Evolutionary conservation across 371 early-diverging fungal genomes (phyloP).

Genomic region (Mortierella sp.): DNA sequence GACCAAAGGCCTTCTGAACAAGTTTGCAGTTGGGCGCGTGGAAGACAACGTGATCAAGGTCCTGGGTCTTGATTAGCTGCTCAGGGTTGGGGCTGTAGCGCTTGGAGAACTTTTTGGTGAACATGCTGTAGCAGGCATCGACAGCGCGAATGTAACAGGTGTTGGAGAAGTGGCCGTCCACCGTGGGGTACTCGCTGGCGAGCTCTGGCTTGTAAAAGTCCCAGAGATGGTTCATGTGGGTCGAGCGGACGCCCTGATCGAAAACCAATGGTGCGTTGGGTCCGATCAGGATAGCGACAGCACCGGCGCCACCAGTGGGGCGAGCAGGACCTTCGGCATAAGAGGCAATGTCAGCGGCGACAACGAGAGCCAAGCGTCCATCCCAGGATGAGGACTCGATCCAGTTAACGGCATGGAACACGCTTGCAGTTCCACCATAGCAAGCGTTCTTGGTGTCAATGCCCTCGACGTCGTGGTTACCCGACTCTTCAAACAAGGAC

Average conservation of each 20-base stretch:
- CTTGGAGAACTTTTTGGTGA: conserved; percentile 77
- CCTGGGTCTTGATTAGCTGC: conserved; percentile 60
- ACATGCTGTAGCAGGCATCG: conserved; percentile 87
- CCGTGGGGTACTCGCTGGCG: conserved; percentile 94
- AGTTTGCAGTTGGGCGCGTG: conserved; percentile 98
- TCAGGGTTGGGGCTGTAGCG: conserved; percentile 43
- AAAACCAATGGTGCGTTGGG: conserved; percentile 94
- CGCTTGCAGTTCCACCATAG: conserved; percentile 97
- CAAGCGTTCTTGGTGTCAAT: conserved; percentile 98
- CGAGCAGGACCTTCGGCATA: conserved; percentile 93
- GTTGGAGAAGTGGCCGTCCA: conserved; percentile 95
- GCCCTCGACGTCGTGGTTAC: conserved; percentile 94
- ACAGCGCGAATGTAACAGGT: conserved; percentile 93
- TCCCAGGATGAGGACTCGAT: conserved; percentile 94
- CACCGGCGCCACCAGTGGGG: conserved; percentile 97
- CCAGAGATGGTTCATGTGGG: conserved; percentile 96
- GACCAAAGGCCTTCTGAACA: conserved; percentile 94
- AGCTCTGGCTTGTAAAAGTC: conserved; percentile 99
- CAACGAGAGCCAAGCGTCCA: conserved; percentile 91
- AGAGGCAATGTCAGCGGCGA: conserved; percentile 97
- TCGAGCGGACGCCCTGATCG: conserved; percentile 87
- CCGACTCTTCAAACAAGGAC: conserved; percentile 91
- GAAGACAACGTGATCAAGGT: conserved; percentile 88
- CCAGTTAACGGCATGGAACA: conserved; percentile 98
- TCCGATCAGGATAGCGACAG: conserved; percentile 94